Conservation (phyloP, 129 eudicot genomes). For the Ambrosia trifida region DNA sequence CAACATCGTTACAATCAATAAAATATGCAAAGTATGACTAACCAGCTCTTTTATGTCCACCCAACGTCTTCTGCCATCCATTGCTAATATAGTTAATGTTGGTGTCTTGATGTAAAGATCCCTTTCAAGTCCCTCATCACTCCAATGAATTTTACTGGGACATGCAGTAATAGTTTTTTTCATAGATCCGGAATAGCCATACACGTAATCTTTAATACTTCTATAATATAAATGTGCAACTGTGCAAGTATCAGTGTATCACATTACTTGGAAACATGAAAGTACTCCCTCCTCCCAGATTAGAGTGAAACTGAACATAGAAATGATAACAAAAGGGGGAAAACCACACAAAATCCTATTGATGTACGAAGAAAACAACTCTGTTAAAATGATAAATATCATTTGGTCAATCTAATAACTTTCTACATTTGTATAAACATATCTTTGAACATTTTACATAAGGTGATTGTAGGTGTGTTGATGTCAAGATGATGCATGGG, state of each 20-base stretch:
- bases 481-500: too few species aligned
- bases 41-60: slow-evolving; percentile 85
- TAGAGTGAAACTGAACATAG: too few species aligned
- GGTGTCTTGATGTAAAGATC: slow-evolving; percentile 81
- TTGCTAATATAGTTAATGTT: slow-evolving; percentile 79
- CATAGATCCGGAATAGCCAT: slow-evolving; percentile 46
- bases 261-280: slow-evolving; percentile 20
- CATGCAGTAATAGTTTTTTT: slow-evolving; percentile 44
- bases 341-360: too few species aligned
- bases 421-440: too few species aligned
- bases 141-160: slow-evolving; percentile 66
- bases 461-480: too few species aligned
- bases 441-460: too few species aligned
- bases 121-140: slow-evolving; percentile 71
- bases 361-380: too few species aligned
- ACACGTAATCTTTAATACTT: slow-evolving; percentile 5
- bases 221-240: slow-evolving; percentile 11
- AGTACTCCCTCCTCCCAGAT: slow-evolving; percentile 6
- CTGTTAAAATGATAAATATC: too few species aligned
- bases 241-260: slow-evolving; percentile 4
- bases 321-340: too few species aligned
- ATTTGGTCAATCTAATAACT: too few species aligned
- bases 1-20: background rate
- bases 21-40: slow-evolving; percentile 29
- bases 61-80: slow-evolving; percentile 99